Evolutionary conservation across 2,329 filamentous ascomycete genomes (phyloP).

Genomic region (Ascochyta fabae): DNA sequence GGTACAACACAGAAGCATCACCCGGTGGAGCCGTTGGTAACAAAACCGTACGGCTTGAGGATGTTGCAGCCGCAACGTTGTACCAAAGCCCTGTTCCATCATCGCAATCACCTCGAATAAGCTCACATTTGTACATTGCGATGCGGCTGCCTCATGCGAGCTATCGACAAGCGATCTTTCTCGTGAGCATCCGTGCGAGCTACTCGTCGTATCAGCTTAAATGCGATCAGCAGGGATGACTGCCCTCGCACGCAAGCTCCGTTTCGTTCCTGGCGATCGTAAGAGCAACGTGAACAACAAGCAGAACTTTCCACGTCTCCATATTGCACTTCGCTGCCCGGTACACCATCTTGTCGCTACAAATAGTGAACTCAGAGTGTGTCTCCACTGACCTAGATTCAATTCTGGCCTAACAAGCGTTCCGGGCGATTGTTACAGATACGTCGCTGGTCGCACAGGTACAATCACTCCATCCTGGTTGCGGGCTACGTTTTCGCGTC

Average conservation of each 20-base stretch:
- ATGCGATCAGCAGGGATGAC: constrained; percentile 31
- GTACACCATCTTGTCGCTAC: background rate
- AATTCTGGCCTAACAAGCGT: background rate
- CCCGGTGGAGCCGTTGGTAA: constrained; percentile 13
- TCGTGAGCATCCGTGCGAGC: constrained; percentile 16
- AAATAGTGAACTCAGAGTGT: background rate
- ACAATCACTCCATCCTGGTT: constrained; percentile 25
- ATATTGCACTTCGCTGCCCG: background rate
- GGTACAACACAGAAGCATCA: constrained; percentile 11
- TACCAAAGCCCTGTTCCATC: constrained; percentile 25
- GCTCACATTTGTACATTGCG: constrained; percentile 16
- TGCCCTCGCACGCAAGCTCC: constrained; percentile 20
- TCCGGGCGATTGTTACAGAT: constrained; percentile 18
- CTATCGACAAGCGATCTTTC: constrained; percentile 19
- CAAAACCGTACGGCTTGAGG: constrained; percentile 34
- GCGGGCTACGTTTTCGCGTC: constrained; percentile 18
- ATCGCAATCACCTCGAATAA: constrained; percentile 24
- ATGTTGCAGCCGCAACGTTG: constrained; percentile 38
- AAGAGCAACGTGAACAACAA: background rate
- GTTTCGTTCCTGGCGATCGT: constrained; percentile 29
- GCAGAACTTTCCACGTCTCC: background rate
- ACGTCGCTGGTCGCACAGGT: constrained; percentile 27
- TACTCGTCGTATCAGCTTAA: constrained; percentile 20
- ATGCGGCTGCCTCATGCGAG: constrained; percentile 24
- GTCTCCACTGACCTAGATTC: background rate